Conservation (phyloP, 352 stramenopile species). For the Pythium rishiriense region DNA sequence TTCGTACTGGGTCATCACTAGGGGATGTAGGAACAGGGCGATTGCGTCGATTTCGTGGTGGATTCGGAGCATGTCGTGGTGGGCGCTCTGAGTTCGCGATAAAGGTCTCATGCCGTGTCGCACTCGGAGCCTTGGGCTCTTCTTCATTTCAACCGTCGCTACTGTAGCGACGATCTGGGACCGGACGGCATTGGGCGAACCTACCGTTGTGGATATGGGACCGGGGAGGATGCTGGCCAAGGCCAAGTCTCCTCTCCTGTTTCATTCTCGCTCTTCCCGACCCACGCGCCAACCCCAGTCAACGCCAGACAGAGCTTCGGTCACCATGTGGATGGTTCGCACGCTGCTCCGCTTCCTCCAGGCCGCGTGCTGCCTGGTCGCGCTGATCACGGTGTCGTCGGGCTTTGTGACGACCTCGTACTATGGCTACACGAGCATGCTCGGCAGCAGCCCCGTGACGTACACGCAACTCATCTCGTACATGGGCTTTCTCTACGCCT, state of each 20-base stretch:
- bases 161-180: no score
- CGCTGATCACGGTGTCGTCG: conserved; percentile 56
- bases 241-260: no score
- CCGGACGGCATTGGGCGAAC: no score
- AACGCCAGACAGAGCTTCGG: not conserved
- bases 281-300: not conserved
- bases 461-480: conserved; percentile 66
- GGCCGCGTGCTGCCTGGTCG: conserved; percentile 54
- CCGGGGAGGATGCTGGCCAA: no score
- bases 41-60: no score
- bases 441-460: conserved; percentile 55
- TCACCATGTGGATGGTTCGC: conserved; percentile 34
- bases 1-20: no score
- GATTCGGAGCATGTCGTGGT: no score
- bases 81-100: no score
- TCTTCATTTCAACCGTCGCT: not conserved
- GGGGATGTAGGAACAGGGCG: no score
- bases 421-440: conserved; percentile 73
- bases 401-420: conserved; percentile 63
- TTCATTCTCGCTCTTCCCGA: conserved; percentile 7
- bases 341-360: conserved; percentile 62
- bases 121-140: no score
- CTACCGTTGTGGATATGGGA: no score
- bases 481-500: conserved; percentile 60
- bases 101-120: no score